A percentile compares a stretch with the other conserved stretches of the same genome.
phyloP scores from a whole-genome alignment of 2,329 filamentous ascomycete species.

The Dissoconium aciculare region DNA sequence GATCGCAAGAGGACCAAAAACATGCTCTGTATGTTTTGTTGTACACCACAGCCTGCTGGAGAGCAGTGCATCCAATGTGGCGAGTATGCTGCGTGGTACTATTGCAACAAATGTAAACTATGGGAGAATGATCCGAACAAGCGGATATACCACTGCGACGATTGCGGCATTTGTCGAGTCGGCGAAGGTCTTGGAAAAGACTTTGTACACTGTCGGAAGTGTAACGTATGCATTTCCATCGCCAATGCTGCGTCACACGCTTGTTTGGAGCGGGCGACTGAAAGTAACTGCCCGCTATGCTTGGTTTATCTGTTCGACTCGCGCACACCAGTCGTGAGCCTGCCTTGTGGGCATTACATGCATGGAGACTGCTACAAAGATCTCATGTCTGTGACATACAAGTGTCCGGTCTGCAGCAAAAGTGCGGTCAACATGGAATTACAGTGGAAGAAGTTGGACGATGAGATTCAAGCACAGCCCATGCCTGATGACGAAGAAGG shows the following conservation, averaged over 20 bases:
- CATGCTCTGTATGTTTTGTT: conserved; percentile 96
- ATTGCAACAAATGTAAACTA: conserved; percentile 85
- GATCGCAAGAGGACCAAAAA: conserved; percentile 73
- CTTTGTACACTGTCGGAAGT: conserved; percentile 97
- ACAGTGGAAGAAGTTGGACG: conserved; percentile 79
- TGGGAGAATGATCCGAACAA: conserved; percentile 91
- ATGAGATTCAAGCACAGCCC: conserved; percentile 73
- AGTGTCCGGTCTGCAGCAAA: conserved; percentile 91
- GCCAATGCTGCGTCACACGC: conserved; percentile 71
- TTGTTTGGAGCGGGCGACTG: conserved; percentile 85
- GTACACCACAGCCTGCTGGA: conserved; percentile 64
- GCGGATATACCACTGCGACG: conserved; percentile 87
- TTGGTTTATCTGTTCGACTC: conserved; percentile 94
- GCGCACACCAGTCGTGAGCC: conserved; percentile 73
- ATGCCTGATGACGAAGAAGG: conserved; percentile 50
- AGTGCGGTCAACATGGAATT: conserved; percentile 96
- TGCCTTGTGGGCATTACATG: conserved; percentile 92
- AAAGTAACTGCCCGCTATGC: conserved; percentile 94
- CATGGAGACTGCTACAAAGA: conserved; percentile 79
- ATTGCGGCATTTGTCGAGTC: conserved; percentile 88
- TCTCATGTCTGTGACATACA: conserved; percentile 81
- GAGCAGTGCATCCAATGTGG: conserved; percentile 68
- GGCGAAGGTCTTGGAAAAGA: conserved; percentile 88
- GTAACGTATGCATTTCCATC: conserved; percentile 87
- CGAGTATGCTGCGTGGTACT: conserved; percentile 69